Base-by-base conservation (phyloP, 164 flowering plant genomes). In the Houttuynia cordata region DNA sequence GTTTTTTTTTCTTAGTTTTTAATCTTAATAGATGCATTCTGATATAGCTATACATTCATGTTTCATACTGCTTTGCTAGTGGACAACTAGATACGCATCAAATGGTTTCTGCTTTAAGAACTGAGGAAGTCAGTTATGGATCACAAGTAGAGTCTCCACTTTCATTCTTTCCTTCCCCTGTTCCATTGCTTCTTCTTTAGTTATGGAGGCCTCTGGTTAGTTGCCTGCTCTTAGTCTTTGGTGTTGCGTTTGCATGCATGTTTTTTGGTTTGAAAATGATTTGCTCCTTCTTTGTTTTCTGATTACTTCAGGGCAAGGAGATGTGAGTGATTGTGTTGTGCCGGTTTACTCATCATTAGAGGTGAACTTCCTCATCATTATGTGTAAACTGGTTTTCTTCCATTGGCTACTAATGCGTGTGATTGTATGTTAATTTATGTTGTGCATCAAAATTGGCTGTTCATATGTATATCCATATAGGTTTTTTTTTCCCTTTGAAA, bases 271-370 rank as follows among this genome's bases (percentile, higher is more conserved):
- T 58, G 25, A 3, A 15, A 40, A 18, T 40, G 23, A 22, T 58
- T 18, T 19, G 14, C 14, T 49, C 14, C 53, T 3, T 60, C 13
- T 23, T 10, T 45, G 19, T 25, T 17, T 42, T 60, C 13, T 13
- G 41, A 25, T 10, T 10, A 15, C 41, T 6, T 6, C n/a, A 34
- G 22, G 63, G 10, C 81, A 65, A 21, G 60, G 60, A 42, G 70
- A 63, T 66, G 82, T 61, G 52, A 67, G 56, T 56, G 80, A 78
- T 21, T 70, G 58, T 62, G 60, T 19, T 50, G 73, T 74, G 51
- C 74, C 77, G 13, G 67, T 74, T 18, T 74, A 58, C 67, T 67
- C 71, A 0, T 64, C 67, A 0, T 37, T 73, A 1, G 70, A 73
- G 72, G 76, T 73, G 30, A 56, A 24, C 21, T 21, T 7, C n/a